Base-by-base conservation (phyloP, 768 basidiomycete species). In the Mrakia gelida region DNA sequence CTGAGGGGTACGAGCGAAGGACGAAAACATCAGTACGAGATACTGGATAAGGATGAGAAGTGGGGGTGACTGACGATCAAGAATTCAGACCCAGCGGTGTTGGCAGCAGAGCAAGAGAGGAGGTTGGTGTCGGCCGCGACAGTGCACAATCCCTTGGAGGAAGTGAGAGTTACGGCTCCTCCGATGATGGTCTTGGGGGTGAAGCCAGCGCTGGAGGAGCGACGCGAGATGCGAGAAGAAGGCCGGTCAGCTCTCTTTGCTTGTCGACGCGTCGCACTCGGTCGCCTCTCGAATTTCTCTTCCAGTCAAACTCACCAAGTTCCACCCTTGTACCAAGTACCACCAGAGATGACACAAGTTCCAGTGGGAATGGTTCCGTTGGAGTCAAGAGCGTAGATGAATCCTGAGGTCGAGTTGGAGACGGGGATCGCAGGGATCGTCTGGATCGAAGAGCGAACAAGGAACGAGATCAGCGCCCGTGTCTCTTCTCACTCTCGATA, bases 251-350 rank as follows among this genome's bases (percentile, higher is more conserved):
- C 54, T 21, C 26, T n/a, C 54, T 21, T 5, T 26, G 59, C 26
- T 59, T 9, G 59, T 52, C 59, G 28, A 13, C 59, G 59, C 59
- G 59, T 59, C 59, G 4, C 59, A 5, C n/a, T 16, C 9, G 28
- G 16, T 54, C 52, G 13, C 52, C 23, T 54, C 5, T 2, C 13
- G 23, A 16, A 15, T 11, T 54, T 23, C 16, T 3, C 52, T 54
- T 23, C 23, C 11, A 3, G 3, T 15, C 52, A 28, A 7, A 59
- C 59, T 59, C 59, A 59, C 59, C 59, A 77, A 32, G 76, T 77
- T n/a, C 76, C 76, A n/a, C 76, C 76, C 49, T 77, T 71, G 59
- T 77, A 77, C 76, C 76, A 77, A 6, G 65, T 30, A 23, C 75
- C 72, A 62, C 68, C 74, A 10, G 68, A 72, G 67, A 79, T 79